Evolutionary conservation across 495 filamentous ascomycete genomes (phyloP).

Genomic region (Venustampulla echinocandica): DNA sequence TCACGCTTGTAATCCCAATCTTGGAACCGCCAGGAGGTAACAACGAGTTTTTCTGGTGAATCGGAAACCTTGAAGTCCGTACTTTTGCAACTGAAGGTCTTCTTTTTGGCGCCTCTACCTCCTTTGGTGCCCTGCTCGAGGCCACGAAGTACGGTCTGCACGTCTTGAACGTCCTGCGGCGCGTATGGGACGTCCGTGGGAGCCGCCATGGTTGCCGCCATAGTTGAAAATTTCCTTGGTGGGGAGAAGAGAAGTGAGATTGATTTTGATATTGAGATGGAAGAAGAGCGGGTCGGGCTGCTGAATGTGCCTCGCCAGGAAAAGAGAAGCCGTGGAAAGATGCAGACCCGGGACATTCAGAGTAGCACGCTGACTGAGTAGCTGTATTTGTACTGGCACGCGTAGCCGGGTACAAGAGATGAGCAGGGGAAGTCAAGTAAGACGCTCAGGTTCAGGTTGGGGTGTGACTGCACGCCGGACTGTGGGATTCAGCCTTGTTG

Average conservation of each 20-base stretch:
- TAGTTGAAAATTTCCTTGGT: neutral
- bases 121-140: conserved; percentile 48
- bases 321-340: too few species aligned
- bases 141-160: conserved; percentile 45
- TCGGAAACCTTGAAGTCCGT: conserved; percentile 55
- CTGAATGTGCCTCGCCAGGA: too few species aligned
- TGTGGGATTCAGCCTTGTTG: too few species aligned
- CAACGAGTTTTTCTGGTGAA: conserved; percentile 47
- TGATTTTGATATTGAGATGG: too few species aligned
- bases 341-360: too few species aligned
- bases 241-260: conserved; percentile 1
- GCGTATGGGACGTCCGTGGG: conserved; percentile 36
- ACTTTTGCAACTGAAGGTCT: conserved; percentile 61
- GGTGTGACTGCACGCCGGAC: too few species aligned
- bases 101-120: conserved; percentile 37
- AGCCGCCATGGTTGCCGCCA: conserved; percentile 12
- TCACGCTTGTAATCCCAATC: conserved; percentile 91
- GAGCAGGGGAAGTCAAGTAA: too few species aligned
- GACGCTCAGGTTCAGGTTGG: too few species aligned
- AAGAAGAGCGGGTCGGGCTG: too few species aligned
- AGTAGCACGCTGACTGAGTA: too few species aligned
- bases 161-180: conserved; percentile 55
- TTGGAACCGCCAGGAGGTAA: conserved; percentile 87
- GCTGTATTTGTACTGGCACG: too few species aligned
- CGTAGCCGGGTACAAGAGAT: too few species aligned